Conservation (phyloP, 345 rosid genomes). For the Excoecaria cochinchinensis region DNA sequence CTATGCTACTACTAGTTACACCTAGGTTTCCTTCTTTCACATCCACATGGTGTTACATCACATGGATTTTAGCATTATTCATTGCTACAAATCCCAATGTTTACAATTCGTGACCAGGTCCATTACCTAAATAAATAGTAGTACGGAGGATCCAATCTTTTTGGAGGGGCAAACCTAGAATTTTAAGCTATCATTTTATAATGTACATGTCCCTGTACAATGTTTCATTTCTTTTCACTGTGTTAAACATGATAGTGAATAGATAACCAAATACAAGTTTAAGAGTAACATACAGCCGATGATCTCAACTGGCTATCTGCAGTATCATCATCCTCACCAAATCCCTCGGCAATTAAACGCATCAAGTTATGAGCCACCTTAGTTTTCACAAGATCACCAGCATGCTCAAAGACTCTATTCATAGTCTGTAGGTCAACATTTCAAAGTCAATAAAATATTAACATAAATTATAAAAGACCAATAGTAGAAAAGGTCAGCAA, state of each 20-base stretch:
- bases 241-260: neutral
- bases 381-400: conserved; percentile 88
- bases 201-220: neutral
- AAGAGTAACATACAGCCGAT: conserved; percentile 75
- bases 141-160: neutral
- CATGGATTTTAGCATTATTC: neutral
- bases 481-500: conserved; percentile 11
- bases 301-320: conserved; percentile 88
- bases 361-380: conserved; percentile 96
- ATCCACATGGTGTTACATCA: neutral
- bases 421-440: conserved; percentile 54
- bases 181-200: neutral
- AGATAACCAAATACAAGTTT: conserved; percentile 18
- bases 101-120: neutral
- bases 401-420: conserved; percentile 98
- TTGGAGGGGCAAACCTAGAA: neutral
- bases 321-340: conserved; percentile 85
- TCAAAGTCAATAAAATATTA: conserved; percentile 20
- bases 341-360: conserved; percentile 96
- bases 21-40: neutral
- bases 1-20: neutral
- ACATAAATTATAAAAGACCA: conserved; percentile 3
- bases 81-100: neutral
- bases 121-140: neutral
- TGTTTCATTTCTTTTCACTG: neutral